Evolutionary conservation across 2,329 filamentous ascomycete genomes (phyloP), one percentile per base, ranked within the genome.

Genomic region (Sporothrix globosa): DNA sequence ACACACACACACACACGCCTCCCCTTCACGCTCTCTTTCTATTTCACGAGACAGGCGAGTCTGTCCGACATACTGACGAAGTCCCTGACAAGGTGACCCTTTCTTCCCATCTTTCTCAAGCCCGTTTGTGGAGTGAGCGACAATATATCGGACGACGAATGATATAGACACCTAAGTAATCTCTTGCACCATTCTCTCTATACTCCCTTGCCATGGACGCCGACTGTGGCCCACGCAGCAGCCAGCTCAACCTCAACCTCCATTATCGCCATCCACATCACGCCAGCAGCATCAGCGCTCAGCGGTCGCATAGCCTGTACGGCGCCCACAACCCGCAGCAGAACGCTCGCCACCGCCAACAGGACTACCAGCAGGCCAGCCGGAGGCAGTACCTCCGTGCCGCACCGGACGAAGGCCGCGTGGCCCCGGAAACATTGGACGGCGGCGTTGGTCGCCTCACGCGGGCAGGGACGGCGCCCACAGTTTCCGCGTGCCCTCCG

Each of bases 351-450:
- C 53, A 17, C 53, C 24, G n/a, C 24, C 53, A 56, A 14, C 54
- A 13, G 17, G 17, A 30, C 53, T 14, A 10, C 24, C 53, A 56
- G 27, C 50, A 9, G 17, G 11, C 39, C 27, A 19, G 10, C 34
- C 65, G 56, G 27, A 54, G 46, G 41, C 61, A 65, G 50, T 17
- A 46, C 34, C 46, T 27, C 30, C 66, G 39, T 48, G 2, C 68
- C 27, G 34, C 27, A 14, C 6, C 27, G 27, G 46, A 52, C 11
- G 39, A 53, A 30, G 50, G 61, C 68, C 69, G 50, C 72, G 72
- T 53, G 69, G 61, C 72, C 46, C 14, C 17, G 14, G 65, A 48
- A 24, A 50, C 60, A 56, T 73, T 46, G 68, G 72, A 73, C 66
- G 70, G 60, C 53, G 46, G 27, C 10, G 19, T 24, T 48, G 48